A percentile compares a stretch with the other conserved stretches of the same genome.
These are phyloP conservation scores for Trichoderma sp. DNA, from an alignment of 2,329 filamentous ascomycete species.

Conservation along the genomic window DNA sequence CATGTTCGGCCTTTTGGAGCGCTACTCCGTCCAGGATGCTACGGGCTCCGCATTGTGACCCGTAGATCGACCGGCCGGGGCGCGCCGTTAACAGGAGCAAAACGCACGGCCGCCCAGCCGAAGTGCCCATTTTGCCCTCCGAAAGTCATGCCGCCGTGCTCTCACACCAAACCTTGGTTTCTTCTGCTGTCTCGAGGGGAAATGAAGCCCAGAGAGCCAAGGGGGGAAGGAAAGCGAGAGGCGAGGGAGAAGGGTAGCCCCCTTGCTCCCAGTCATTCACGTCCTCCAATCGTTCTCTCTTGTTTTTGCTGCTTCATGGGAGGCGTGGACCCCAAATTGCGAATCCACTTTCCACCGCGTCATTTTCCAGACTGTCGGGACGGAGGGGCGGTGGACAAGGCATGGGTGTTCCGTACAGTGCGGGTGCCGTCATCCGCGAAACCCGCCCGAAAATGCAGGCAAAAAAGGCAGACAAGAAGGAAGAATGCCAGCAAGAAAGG, in stretches of 20 bases:
- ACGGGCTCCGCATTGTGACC: slow-evolving; percentile 10
- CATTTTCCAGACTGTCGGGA: slow-evolving; percentile 39
- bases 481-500: not conserved
- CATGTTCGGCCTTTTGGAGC: not conserved
- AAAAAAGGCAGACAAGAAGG: not conserved
- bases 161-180: not conserved
- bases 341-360: slow-evolving; percentile 29
- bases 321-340: slow-evolving; percentile 24
- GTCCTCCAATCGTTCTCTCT: not conserved
- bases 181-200: not conserved
- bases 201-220: not conserved
- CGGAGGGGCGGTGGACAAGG: slow-evolving; percentile 21
- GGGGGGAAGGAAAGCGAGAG: not conserved
- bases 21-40: slow-evolving; percentile 3
- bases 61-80: slow-evolving; percentile 11
- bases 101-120: slow-evolving; percentile 3
- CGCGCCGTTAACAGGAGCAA: slow-evolving; percentile 10
- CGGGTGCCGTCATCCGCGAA: slow-evolving; percentile 5
- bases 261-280: not conserved
- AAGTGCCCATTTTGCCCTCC: not conserved
- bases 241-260: not conserved
- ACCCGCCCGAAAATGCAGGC: not conserved
- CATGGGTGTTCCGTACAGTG: slow-evolving; percentile 10
- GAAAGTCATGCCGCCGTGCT: not conserved
- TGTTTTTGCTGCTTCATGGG: slow-evolving; percentile 3